phyloP scores from a whole-genome alignment of 179 eudicot genomes.

The Gypsophila paniculata region DNA sequence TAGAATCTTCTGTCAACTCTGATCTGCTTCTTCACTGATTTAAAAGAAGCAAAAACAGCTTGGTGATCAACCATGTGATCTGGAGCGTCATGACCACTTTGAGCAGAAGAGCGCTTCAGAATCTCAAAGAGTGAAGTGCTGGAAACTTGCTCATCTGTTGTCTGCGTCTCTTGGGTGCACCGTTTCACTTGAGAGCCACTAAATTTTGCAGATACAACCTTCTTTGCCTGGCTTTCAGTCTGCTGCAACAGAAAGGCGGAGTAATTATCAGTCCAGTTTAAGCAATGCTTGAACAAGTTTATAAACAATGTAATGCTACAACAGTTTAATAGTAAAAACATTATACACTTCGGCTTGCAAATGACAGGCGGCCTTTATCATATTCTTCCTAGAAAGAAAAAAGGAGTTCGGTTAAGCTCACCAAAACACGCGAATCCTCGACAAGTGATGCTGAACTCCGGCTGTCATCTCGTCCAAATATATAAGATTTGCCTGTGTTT shows the following conservation, averaged over 20 bases:
- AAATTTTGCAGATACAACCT: conserved; percentile 47
- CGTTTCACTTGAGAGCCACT: conserved; percentile 54
- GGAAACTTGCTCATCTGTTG: conserved; percentile 25
- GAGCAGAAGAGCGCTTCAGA: conserved; percentile 52
- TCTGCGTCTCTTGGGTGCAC: conserved; percentile 39
- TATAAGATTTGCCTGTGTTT: conserved; percentile 48
- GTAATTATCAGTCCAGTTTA: not conserved
- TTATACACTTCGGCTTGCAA: not conserved
- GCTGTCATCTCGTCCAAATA: conserved; percentile 94
- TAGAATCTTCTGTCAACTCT: conserved; percentile 35
- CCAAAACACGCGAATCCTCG: conserved; percentile 61
- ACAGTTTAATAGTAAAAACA: no score
- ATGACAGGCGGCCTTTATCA: not conserved
- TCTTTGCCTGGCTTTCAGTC: conserved; percentile 37
- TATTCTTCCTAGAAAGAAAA: not conserved
- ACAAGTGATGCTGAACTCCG: conserved; percentile 53
- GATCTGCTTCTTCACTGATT: conserved; percentile 51
- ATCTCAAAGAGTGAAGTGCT: conserved; percentile 59
- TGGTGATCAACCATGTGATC: conserved; percentile 48
- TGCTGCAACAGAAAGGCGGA: conserved; percentile 13
- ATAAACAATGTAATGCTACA: no score
- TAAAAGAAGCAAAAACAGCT: conserved; percentile 63
- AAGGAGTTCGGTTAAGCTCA: conserved; percentile 30
- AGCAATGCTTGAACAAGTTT: not conserved
- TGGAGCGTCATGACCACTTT: conserved; percentile 31